A percentile compares a stretch with the other conserved stretches of the same genome.
These are phyloP conservation scores for Colletotrichum australisinense DNA, from an alignment of 2,329 filamentous ascomycete genomes.

Conservation along the genomic window DNA sequence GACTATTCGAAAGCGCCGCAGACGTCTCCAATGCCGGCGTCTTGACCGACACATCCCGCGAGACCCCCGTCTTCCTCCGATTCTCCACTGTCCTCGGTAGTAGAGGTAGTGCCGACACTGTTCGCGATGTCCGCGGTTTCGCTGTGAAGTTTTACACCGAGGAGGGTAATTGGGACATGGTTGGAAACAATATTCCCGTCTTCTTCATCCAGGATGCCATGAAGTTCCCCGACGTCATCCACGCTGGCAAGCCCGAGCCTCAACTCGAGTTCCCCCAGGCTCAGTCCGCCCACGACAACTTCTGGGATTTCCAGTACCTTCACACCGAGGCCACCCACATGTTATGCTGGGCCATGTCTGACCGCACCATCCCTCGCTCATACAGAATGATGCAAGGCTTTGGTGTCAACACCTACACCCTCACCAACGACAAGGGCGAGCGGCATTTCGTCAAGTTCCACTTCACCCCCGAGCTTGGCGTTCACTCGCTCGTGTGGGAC, in stretches of 20 bases:
- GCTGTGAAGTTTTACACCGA: slow-evolving; percentile 82
- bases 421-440: slow-evolving; percentile 75
- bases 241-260: slow-evolving; percentile 74
- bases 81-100: slow-evolving; percentile 85
- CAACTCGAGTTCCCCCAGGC: slow-evolving; percentile 78
- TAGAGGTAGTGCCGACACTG: slow-evolving; percentile 81
- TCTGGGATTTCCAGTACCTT: slow-evolving; percentile 79
- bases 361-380: slow-evolving; percentile 77
- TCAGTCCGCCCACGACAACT: slow-evolving; percentile 78
- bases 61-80: slow-evolving; percentile 76
- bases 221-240: slow-evolving; percentile 77
- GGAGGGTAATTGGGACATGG: slow-evolving; percentile 82
- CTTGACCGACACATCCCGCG: slow-evolving; percentile 74
- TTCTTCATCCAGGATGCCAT: slow-evolving; percentile 83
- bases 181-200: slow-evolving; percentile 76
- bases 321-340: slow-evolving; percentile 81
- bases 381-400: slow-evolving; percentile 91
- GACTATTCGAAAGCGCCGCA: slow-evolving; percentile 63
- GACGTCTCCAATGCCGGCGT: slow-evolving; percentile 74
- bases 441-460: slow-evolving; percentile 83
- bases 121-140: slow-evolving; percentile 84
- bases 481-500: slow-evolving; percentile 83
- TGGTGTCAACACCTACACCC: slow-evolving; percentile 82
- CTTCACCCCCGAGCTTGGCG: slow-evolving; percentile 79
- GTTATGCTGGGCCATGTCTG: slow-evolving; percentile 84